Evolutionary conservation across 1,284 basidiomycete species (phyloP).

Genomic region (Wallemia mellicola): DNA sequence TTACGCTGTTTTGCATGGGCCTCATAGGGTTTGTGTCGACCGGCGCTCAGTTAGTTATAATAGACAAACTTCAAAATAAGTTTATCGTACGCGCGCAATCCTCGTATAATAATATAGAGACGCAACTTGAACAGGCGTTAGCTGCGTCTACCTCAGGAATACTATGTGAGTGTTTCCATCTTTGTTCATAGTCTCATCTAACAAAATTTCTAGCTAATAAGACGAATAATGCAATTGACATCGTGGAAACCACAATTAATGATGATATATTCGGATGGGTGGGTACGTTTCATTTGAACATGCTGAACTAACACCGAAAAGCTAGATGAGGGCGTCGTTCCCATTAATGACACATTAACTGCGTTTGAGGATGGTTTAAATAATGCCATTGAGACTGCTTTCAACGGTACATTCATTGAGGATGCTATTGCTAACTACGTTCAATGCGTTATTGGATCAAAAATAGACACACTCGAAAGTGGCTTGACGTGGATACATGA

Average conservation of each 20-base stretch:
- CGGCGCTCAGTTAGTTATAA: background rate
- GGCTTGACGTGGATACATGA: constrained; percentile 75
- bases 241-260: constrained; percentile 45
- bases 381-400: constrained; percentile 9
- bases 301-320: no score
- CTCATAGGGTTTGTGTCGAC: background rate
- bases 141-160: constrained; percentile 5
- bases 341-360: constrained; percentile 29
- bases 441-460: constrained; percentile 60
- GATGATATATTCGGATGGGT: constrained; percentile 71
- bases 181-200: no score
- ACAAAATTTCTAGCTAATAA: constrained; percentile 30
- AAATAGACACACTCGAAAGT: constrained; percentile 54
- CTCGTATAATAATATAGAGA: background rate
- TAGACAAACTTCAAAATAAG: background rate
- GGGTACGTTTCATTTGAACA: no score
- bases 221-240: constrained; percentile 38
- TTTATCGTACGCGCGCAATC: background rate
- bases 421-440: constrained; percentile 65
- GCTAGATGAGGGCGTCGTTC: constrained; percentile 57
- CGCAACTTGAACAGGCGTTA: background rate
- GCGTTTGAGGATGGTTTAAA: constrained; percentile 20
- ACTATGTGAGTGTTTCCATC: background rate
- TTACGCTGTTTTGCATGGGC: background rate
- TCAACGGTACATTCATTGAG: constrained; percentile 19